Conservation (phyloP, 495 filamentous ascomycete species). For the Penicillium herquei region DNA sequence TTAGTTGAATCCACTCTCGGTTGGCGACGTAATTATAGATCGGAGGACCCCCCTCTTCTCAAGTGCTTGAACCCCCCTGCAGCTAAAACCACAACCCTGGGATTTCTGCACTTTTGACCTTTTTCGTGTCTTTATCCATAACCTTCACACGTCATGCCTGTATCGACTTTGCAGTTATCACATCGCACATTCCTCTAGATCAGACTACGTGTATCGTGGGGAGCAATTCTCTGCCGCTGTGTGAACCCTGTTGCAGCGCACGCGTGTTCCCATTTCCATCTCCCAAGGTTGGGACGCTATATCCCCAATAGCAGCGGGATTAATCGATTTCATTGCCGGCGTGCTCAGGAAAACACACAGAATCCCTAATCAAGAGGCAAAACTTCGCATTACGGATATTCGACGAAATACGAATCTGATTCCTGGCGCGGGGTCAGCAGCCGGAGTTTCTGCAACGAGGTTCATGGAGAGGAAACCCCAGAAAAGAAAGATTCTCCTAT, state of each 20-base stretch:
- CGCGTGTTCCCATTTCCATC: too few species aligned
- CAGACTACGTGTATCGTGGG: background rate
- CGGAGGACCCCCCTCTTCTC: constrained; percentile 11
- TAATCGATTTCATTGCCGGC: too few species aligned
- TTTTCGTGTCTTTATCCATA: background rate
- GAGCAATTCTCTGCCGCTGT: too few species aligned
- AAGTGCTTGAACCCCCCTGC: constrained; percentile 32
- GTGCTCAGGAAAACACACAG: too few species aligned
- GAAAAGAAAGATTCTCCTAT: background rate
- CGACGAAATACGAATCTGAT: too few species aligned
- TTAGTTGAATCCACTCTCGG: constrained; percentile 9
- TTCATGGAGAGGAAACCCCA: background rate
- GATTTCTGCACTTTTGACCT: constrained; percentile 17
- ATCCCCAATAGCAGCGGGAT: too few species aligned
- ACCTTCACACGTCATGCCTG: background rate
- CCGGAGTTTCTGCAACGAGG: background rate
- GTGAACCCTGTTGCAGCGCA: too few species aligned
- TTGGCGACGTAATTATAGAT: constrained; percentile 36
- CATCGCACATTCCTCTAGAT: background rate
- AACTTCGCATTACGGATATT: too few species aligned
- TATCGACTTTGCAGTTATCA: background rate
- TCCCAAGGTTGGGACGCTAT: too few species aligned
- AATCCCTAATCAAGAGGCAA: too few species aligned
- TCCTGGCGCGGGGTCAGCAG: too few species aligned
- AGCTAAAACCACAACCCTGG: constrained; percentile 42